Percentiles rank a stretch among this genome's conserved stretches.
phyloP scores from a whole-genome alignment of 768 basidiomycete species.

The Astraeus odoratus region DNA sequence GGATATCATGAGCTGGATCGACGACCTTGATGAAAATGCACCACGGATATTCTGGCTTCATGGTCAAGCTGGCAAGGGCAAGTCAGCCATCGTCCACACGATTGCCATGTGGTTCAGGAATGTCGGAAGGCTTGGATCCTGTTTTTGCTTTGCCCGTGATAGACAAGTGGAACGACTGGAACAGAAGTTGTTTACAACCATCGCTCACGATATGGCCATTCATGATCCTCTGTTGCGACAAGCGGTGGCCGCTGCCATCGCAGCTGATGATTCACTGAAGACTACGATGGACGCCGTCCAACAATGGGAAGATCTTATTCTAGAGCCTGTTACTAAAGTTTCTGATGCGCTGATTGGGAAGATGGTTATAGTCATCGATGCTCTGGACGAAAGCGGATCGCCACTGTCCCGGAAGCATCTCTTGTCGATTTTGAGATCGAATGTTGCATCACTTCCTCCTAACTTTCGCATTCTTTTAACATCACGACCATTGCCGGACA shows the following conservation, averaged over 20 bases:
- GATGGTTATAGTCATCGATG: slow-evolving; percentile 21
- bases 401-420: neutral
- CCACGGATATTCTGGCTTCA: no score
- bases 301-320: slow-evolving; percentile 1
- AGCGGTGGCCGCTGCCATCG: neutral
- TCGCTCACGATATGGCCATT: slow-evolving; percentile 14
- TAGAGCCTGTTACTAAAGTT: neutral
- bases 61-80: no score
- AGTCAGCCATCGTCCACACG: no score
- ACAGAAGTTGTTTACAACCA: slow-evolving; percentile 11
- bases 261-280: neutral
- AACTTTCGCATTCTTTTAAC: no score
- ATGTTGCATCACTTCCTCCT: no score
- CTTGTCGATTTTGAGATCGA: no score
- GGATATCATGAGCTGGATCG: slow-evolving; percentile 20
- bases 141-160: no score
- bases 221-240: neutral
- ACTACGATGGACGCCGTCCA: neutral
- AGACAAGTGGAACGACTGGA: slow-evolving; percentile 3
- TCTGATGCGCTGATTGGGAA: neutral
- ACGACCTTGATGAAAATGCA: no score
- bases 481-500: no score
- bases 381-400: slow-evolving; percentile 12
- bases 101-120: no score
- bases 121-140: no score